Evolutionary conservation across 768 basidiomycete genomes (phyloP), one percentile per base, ranked within the genome.

Genomic region (Postia placenta): DNA sequence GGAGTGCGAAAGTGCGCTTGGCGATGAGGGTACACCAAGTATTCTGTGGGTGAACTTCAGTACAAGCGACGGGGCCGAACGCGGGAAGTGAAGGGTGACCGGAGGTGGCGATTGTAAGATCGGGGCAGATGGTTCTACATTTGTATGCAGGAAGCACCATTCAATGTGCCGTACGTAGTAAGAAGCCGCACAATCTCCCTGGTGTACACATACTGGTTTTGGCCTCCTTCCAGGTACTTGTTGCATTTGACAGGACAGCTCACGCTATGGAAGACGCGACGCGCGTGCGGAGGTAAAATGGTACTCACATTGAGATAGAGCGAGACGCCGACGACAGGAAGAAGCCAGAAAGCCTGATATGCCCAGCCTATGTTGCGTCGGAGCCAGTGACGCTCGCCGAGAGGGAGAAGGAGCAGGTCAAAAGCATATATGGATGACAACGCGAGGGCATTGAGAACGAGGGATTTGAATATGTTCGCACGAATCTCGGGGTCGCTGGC

Each of bases 21-120:
- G 90, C 89, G 46, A 92, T 83, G 25, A 79, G 68, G 42, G 74
- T 77, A 58, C 84, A 87, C 87, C 89, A 92, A 3, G 80, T 76
- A 55, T 77, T 81, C 90, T 92, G 64, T 40, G 26, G 37, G 54
- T 49, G 43, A 40, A 46, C 51, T 52, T 48, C 48, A 51, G 44
- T 28, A 19, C 36, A 49, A 35, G 19, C 28, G 27, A 41, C 19
- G 22, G 14, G 26, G 37, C 19, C 35, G 24, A 50, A 11, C 14
- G 26, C 17, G n/a, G n/a, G 38, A 20, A 49, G 12, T 33, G 30
- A 33, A 7, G n/a, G n/a, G n/a, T n/a, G n/a, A n/a, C n/a, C n/a
- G n/a, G n/a, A n/a, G n/a, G n/a, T n/a, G n/a, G n/a, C n/a, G n/a
- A n/a, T n/a, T n/a, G n/a, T n/a, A n/a, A n/a, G n/a, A n/a, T n/a